Conservation (phyloP, 257 asterid species). For the Pogostemon cablin region DNA sequence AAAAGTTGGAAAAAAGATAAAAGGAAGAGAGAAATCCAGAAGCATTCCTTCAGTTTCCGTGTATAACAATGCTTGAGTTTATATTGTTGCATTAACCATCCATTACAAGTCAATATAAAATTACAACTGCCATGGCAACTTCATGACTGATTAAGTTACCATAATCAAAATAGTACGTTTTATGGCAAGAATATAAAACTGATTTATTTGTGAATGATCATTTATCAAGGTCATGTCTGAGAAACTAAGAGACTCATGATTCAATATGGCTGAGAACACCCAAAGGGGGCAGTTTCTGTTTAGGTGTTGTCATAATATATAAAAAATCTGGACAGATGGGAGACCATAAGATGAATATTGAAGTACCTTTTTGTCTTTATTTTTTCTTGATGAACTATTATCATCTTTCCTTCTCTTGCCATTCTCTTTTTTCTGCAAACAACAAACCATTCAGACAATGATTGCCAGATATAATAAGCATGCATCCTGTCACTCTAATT, state of each 20-base stretch:
- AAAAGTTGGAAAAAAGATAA: neutral
- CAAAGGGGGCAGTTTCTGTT: neutral
- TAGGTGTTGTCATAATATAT: neutral
- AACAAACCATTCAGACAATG: conserved; percentile 28
- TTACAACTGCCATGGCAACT: neutral
- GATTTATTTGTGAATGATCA: neutral
- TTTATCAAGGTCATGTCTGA: neutral
- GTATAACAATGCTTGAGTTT: conserved; percentile 7
- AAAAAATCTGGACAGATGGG: conserved; percentile 15
- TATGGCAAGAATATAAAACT: neutral
- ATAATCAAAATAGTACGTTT: neutral
- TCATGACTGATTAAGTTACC: conserved; percentile 6
- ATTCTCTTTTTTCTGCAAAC: conserved; percentile 79
- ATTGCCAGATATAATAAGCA: conserved; percentile 13
- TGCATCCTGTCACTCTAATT: conserved; percentile 22
- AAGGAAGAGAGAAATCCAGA: too few species aligned
- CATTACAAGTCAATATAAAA: conserved; percentile 6
- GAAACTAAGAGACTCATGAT: conserved; percentile 1
- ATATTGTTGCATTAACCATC: conserved; percentile 16
- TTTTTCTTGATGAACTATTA: conserved; percentile 59
- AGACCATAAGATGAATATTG: conserved; percentile 27
- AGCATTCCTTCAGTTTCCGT: neutral
- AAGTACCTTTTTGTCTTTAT: conserved; percentile 79
- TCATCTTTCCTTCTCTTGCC: conserved; percentile 96
- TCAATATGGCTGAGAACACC: neutral